Evolutionary conservation across 441 rosid genomes (phyloP).

Genomic region (Flueggea neowawraea): DNA sequence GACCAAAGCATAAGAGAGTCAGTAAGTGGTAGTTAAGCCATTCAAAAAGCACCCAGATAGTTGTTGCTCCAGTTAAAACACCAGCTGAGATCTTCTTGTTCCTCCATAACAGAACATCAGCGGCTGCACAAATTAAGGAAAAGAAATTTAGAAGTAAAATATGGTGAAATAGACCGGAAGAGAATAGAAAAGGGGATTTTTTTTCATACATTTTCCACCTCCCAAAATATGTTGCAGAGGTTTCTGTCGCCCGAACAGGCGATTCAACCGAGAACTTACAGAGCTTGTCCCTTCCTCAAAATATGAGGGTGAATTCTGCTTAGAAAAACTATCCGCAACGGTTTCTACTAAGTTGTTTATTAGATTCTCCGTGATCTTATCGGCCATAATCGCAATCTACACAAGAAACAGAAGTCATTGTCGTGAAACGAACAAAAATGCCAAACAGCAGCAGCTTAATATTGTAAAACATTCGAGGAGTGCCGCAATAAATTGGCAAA

Average conservation of each 20-base stretch:
- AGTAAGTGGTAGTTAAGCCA: conserved; percentile 91
- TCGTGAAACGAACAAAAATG: too few species aligned
- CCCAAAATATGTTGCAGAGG: conserved; percentile 76
- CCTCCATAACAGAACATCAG: conserved; percentile 99
- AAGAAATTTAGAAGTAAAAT: conserved; percentile 8
- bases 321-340: conserved; percentile 50
- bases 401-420: too few species aligned
- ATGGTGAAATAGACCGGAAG: not conserved
- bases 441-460: too few species aligned
- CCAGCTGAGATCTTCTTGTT: conserved; percentile 95
- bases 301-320: conserved; percentile 59
- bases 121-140: conserved; percentile 52
- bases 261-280: conserved; percentile 51
- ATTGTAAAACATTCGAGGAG: too few species aligned
- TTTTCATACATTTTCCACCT: conserved; percentile 75
- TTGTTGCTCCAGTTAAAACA: conserved; percentile 68
- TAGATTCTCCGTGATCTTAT: conserved; percentile 53
- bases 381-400: conserved; percentile 56
- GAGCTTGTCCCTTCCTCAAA: conserved; percentile 56
- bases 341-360: conserved; percentile 60
- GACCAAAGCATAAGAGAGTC: conserved; percentile 51
- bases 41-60: conserved; percentile 90
- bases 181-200: not conserved
- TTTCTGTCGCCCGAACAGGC: conserved; percentile 80
- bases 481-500: too few species aligned